Base-by-base conservation (phyloP, 2,329 filamentous ascomycete genomes). In the Lachnellula cervina region DNA sequence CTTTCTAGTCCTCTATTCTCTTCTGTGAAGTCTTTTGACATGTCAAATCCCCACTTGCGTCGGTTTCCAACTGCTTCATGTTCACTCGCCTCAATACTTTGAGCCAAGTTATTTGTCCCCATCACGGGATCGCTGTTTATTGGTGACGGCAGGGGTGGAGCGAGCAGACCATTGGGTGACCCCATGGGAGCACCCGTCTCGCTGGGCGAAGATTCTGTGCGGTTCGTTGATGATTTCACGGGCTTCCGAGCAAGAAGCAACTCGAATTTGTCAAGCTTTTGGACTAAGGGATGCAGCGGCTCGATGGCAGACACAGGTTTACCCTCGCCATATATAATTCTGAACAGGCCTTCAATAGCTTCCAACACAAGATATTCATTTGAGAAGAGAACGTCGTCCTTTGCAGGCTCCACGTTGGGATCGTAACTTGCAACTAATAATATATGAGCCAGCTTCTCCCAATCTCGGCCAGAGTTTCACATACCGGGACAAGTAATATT, bases 301-400 rank as follows among this genome's bases (percentile, higher is more conserved):
- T 48, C 14, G 16, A 43, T 38, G 14, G 42, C 17, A 19, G 55
- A 35, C 14, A 44, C 43, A 23, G 19, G 44, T n/a, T 48, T 52
- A 14, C 46, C 40, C 40, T 62, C 56, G 5, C 66, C 65, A 56
- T 70, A 71, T 2, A 68, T 28, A 7, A 58, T 56, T 44, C 59
- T 63, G 47, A 71, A 67, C 5, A 66, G 46, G 3, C 53, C 56
- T 40, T 70, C 68, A n/a, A 65, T 57, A 34, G 60, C 68, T 5
- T 64, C 60, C 2, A 80, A n/a, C 2, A 82, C 60, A 1, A 68
- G 35, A 40, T 48, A 62, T 25, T 84, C 79, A 50, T 89, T 74
- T 4, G 74, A 74, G 64, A 92, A 90, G 0, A 90, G 65, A 2
- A 92, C 78, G 63, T 90, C 82, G 55, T 89, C 83, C 66, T 92